Conservation (phyloP, 164 flowering plant genomes). For the Vitis rupestris region DNA sequence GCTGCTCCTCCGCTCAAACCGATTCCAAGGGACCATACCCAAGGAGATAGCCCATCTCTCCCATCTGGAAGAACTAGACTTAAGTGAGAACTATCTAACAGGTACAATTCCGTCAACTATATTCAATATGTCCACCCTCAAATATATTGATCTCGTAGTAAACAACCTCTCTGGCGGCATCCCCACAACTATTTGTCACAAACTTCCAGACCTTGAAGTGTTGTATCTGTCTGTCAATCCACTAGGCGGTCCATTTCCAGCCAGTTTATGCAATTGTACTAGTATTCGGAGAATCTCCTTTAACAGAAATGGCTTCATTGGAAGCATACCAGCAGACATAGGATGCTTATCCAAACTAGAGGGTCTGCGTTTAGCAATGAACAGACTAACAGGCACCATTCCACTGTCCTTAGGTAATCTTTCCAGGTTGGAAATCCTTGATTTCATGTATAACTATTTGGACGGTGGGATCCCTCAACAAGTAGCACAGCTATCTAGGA, state of each 20-base stretch:
- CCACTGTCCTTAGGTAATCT: neutral
- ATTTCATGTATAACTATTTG: neutral
- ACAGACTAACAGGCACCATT: neutral
- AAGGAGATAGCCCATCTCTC: neutral
- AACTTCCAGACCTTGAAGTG: neutral
- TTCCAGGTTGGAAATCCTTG: neutral
- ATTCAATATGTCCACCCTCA: neutral
- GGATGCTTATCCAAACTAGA: slow-evolving; percentile 4
- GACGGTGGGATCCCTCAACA: neutral
- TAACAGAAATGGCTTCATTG: neutral
- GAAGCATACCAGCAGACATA: slow-evolving; percentile 4
- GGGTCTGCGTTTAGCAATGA: neutral
- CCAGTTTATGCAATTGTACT: neutral
- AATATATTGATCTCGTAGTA: neutral
- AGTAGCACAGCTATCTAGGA: neutral
- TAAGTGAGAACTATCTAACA: neutral
- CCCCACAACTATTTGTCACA: neutral
- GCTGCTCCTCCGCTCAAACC: neutral
- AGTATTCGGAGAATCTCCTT: neutral
- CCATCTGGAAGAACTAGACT: neutral
- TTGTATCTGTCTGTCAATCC: neutral
- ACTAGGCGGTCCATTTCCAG: neutral
- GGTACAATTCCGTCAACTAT: neutral
- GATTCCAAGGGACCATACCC: neutral
- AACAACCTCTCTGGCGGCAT: neutral